A percentile compares a stretch with the other conserved stretches of the same genome.
These are phyloP conservation scores for Kondoa malvinella DNA, from an alignment of 768 basidiomycete species.

Conservation along the genomic window DNA sequence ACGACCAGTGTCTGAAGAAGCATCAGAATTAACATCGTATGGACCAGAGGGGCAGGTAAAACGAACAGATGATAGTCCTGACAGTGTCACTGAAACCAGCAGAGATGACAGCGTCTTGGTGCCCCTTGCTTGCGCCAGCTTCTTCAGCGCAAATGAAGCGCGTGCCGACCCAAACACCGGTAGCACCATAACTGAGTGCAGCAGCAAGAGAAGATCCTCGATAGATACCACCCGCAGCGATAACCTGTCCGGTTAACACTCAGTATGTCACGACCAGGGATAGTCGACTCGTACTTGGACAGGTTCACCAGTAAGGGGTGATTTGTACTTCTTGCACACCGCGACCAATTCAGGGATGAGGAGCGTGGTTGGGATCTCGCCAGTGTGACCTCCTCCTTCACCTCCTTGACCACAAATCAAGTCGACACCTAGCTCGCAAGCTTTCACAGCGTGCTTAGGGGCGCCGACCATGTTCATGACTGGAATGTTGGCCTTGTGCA, in stretches of 20 bases:
- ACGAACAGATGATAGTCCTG: constrained; percentile 50
- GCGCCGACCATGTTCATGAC: constrained; percentile 86
- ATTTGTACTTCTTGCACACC: constrained; percentile 50
- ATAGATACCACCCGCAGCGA: constrained; percentile 82
- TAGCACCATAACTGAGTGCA: constrained; percentile 73
- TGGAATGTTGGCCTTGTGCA: constrained; percentile 68
- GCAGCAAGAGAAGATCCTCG: constrained; percentile 37
- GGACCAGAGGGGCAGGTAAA: neutral
- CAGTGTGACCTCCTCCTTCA: constrained; percentile 84
- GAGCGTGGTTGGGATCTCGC: constrained; percentile 62
- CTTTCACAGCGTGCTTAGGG: constrained; percentile 43
- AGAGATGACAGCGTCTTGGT: constrained; percentile 18
- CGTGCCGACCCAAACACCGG: constrained; percentile 47
- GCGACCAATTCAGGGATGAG: constrained; percentile 85
- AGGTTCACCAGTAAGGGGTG: constrained; percentile 63
- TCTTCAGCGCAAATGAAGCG: constrained; percentile 21
- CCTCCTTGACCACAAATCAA: constrained; percentile 82
- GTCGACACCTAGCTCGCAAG: constrained; percentile 55
- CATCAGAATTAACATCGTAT: neutral
- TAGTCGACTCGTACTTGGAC: constrained; percentile 40
- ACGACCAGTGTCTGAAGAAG: constrained; percentile 47
- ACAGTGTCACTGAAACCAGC: constrained; percentile 53
- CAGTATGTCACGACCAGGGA: neutral
- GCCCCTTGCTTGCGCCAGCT: constrained; percentile 16
- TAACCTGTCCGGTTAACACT: constrained; percentile 30